A percentile compares a stretch with the other conserved stretches of the same genome.
phyloP scores from a whole-genome alignment of 1,284 basidiomycete genomes.

The Tranzscheliella williamsii region DNA sequence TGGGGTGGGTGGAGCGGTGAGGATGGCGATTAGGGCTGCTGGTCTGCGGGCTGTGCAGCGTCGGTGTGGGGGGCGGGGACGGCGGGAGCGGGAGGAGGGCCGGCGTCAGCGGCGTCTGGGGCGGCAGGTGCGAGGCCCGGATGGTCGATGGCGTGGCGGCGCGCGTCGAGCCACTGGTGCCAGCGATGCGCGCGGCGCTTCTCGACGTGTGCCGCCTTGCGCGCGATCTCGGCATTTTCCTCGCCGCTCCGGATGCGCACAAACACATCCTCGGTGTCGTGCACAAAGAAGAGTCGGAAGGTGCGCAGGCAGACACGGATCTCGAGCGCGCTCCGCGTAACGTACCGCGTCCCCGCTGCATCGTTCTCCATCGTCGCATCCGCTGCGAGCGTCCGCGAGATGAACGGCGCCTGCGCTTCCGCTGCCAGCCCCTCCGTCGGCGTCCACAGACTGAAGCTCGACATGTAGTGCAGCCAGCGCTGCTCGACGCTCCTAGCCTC shows the following conservation, averaged over 20 bases:
- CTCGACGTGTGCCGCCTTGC: constrained; percentile 14
- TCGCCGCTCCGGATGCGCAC: constrained; percentile 40
- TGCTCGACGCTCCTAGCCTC: constrained; percentile 80
- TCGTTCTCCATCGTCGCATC: constrained; percentile 32
- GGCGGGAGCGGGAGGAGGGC: no score
- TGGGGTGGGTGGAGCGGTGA: no score
- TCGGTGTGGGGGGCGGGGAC: no score
- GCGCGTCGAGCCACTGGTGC: constrained; percentile 42
- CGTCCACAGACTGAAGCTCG: constrained; percentile 70
- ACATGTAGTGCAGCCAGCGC: constrained; percentile 86
- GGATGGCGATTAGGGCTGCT: no score
- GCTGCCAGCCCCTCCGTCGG: constrained; percentile 56
- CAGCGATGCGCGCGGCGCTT: constrained; percentile 30
- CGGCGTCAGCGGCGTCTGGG: not conserved
- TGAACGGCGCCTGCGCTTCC: constrained; percentile 53
- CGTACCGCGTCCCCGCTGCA: constrained; percentile 32
- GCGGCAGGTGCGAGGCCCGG: constrained; percentile 5
- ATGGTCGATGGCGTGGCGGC: constrained; percentile 41
- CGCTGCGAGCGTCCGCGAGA: constrained; percentile 40
- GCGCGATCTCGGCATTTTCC: constrained; percentile 18
- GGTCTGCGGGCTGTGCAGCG: no score
- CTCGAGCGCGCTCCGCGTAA: constrained; percentile 67
- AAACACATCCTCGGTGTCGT: constrained; percentile 62
- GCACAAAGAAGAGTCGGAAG: constrained; percentile 63
- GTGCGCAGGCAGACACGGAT: constrained; percentile 62